Percentiles rank a stretch among this genome's conserved stretches.
Conservation (phyloP, 2,329 filamentous ascomycete species). For the Fusarium keratoplasticum region DNA sequence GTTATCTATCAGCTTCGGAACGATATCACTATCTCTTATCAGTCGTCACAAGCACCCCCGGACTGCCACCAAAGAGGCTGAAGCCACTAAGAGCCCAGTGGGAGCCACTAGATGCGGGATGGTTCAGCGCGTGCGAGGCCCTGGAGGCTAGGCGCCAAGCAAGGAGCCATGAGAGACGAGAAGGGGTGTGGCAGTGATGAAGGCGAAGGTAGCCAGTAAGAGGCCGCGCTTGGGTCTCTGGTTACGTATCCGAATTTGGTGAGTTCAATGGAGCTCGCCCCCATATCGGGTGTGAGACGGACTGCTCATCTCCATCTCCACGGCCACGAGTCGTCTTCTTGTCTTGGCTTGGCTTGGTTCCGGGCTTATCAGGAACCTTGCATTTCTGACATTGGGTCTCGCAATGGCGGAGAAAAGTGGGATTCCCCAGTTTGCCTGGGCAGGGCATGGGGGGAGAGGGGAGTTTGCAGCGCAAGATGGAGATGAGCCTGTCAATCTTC, state of each 20-base stretch:
- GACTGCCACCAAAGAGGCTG: constrained; percentile 18
- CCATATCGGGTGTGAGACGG: constrained; percentile 1
- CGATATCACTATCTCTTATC: constrained; percentile 37
- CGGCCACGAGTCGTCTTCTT: constrained; percentile 14
- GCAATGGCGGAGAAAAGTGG: constrained; percentile 12
- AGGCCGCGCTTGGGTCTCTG: constrained; percentile 24
- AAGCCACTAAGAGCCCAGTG: constrained; percentile 19
- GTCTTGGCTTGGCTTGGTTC: constrained; percentile 2
- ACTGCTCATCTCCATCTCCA: constrained; percentile 25
- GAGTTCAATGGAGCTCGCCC: constrained; percentile 35
- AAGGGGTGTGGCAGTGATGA: constrained; percentile 21
- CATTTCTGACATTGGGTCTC: constrained; percentile 3
- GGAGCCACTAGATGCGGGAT: constrained; percentile 33
- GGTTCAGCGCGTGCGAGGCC: constrained; percentile 26
- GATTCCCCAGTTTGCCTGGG: background rate
- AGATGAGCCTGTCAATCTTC: background rate
- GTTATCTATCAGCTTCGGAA: constrained; percentile 35
- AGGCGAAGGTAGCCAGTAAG: constrained; percentile 36
- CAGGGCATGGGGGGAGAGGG: background rate
- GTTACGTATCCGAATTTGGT: constrained; percentile 55
- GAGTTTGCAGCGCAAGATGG: background rate
- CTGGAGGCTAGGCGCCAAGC: constrained; percentile 33
- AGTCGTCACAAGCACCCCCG: constrained; percentile 16
- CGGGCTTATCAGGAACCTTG: constrained; percentile 37
- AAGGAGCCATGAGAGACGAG: constrained; percentile 14